Evolutionary conservation across 176 grass and related monocot genomes (phyloP).

Genomic region (Eleusine coracana): DNA sequence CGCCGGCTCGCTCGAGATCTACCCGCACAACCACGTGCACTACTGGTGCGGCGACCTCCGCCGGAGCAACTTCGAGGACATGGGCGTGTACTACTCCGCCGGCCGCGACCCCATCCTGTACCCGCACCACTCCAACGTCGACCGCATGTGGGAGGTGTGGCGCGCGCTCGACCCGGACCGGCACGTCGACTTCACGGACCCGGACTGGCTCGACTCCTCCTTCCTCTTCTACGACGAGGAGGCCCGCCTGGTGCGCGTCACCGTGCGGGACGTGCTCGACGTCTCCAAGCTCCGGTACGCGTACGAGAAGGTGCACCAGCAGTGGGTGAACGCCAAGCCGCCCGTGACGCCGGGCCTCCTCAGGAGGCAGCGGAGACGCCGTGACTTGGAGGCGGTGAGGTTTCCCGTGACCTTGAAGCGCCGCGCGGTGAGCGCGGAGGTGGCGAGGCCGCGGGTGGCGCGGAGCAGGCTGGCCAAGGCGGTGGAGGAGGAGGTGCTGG

Average conservation of each 20-base stretch:
- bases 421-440: slow-evolving; percentile 24
- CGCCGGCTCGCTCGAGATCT: slow-evolving; percentile 35
- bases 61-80: slow-evolving; percentile 40
- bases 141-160: slow-evolving; percentile 69
- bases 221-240: slow-evolving; percentile 78
- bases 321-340: slow-evolving; percentile 40
- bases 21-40: slow-evolving; percentile 52
- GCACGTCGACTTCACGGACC: slow-evolving; percentile 33
- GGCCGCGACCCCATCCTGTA: slow-evolving; percentile 61
- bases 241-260: slow-evolving; percentile 44
- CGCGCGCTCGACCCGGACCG: slow-evolving; percentile 39
- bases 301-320: slow-evolving; percentile 50
- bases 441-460: slow-evolving; percentile 44
- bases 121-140: slow-evolving; percentile 62
- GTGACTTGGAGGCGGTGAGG: background rate
- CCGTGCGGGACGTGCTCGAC: slow-evolving; percentile 44
- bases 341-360: background rate
- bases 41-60: slow-evolving; percentile 42
- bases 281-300: slow-evolving; percentile 33
- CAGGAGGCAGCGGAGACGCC: background rate
- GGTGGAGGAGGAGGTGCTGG: slow-evolving; percentile 52
- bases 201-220: slow-evolving; percentile 54
- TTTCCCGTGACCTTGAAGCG: slow-evolving; percentile 46
- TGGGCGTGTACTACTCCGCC: slow-evolving; percentile 63
- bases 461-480: slow-evolving; percentile 47